Conservation (phyloP, 2,329 filamentous ascomycete genomes). For the Colletotrichum aenigma region DNA sequence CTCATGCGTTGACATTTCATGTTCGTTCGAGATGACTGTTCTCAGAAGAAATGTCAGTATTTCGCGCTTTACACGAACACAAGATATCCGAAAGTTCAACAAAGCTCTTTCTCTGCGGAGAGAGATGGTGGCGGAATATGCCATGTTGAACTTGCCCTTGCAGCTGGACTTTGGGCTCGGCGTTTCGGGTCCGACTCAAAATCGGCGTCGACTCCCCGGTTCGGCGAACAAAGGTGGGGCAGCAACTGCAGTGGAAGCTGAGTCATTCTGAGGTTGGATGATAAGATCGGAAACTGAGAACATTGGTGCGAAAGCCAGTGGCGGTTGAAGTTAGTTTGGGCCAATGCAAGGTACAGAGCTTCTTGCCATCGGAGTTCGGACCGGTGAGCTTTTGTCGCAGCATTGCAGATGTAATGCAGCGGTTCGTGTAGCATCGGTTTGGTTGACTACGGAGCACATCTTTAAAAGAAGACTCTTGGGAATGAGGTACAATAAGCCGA, state of each 20-base stretch:
- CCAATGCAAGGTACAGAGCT: background rate
- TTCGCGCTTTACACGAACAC: fast-evolving
- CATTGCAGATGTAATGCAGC: background rate
- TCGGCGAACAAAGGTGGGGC: background rate
- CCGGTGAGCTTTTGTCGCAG: background rate
- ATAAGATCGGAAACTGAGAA: background rate
- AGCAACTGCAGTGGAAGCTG: background rate
- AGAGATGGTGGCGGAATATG: fast-evolving
- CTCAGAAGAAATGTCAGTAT: background rate
- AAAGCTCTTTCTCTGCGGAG: fast-evolving
- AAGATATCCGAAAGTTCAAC: background rate
- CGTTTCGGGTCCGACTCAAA: background rate
- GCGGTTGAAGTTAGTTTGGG: background rate
- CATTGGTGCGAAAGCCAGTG: background rate
- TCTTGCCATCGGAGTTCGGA: background rate
- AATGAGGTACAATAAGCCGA: fast-evolving
- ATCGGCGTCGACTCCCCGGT: background rate
- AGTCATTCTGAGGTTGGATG: background rate
- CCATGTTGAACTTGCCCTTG: background rate
- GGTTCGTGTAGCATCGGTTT: background rate
- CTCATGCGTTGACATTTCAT: fast-evolving
- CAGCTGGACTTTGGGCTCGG: background rate
- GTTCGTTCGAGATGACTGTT: fast-evolving
- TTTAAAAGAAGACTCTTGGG: background rate
- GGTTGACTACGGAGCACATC: background rate